A percentile compares a stretch with the other conserved stretches of the same genome.
Evolutionary conservation across 208 protist species (phyloP).

Genomic region (Leishmania turanica): DNA sequence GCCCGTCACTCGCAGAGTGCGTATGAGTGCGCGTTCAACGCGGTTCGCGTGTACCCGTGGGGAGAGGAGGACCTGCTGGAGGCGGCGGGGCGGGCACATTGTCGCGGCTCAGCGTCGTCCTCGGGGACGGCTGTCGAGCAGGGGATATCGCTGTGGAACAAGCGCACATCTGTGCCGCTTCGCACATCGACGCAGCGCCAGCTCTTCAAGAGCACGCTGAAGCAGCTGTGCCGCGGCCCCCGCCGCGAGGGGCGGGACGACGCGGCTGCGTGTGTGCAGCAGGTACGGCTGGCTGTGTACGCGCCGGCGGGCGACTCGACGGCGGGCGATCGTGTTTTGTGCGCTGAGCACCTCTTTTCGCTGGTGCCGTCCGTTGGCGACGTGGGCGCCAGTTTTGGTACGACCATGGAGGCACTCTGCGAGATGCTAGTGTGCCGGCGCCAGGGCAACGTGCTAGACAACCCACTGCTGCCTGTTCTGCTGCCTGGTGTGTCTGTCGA

Average conservation of each 20-base stretch:
- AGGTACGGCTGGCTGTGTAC: conserved; percentile 26
- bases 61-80: conserved; percentile 18
- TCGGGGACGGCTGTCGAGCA: background rate
- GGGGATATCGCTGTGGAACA: conserved; percentile 7
- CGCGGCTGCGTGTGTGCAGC: conserved; percentile 12
- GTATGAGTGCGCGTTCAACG: conserved; percentile 19
- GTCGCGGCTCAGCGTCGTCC: background rate
- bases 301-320: background rate
- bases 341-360: conserved; percentile 18
- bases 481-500: conserved; percentile 12
- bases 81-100: background rate
- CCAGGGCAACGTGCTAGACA: conserved; percentile 21
- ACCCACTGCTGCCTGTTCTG: conserved; percentile 14
- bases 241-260: background rate
- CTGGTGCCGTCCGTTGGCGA: conserved; percentile 9
- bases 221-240: background rate
- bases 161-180: conserved; percentile 13
- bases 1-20: background rate
- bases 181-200: conserved; percentile 5
- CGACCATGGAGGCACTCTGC: conserved; percentile 16
- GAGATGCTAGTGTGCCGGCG: conserved; percentile 17
- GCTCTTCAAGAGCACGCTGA: conserved; percentile 10
- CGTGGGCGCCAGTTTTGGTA: conserved; percentile 8
- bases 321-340: conserved; percentile 7
- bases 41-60: conserved; percentile 16